These are phyloP conservation scores for Penicillium paxilli DNA, from an alignment of 495 filamentous ascomycete species.

Conservation along the genomic window DNA sequence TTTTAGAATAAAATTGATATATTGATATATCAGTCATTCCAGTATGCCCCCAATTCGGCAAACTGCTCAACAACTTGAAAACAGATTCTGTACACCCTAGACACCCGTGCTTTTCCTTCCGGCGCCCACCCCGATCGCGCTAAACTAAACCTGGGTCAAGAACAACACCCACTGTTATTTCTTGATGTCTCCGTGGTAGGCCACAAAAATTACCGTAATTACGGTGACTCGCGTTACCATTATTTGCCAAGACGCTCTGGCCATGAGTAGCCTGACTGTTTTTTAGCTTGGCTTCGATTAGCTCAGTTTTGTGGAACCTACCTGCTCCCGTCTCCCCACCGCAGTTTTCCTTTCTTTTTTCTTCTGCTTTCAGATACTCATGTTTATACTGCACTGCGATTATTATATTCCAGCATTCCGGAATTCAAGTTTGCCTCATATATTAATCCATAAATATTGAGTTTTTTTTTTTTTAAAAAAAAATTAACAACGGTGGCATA, in stretches of 20 bases:
- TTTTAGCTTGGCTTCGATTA: neutral
- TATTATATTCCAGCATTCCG: neutral
- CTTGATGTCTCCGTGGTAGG: neutral
- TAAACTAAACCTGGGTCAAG: too few relatives aligned
- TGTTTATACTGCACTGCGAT: neutral
- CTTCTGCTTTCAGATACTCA: neutral
- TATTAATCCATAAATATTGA: neutral
- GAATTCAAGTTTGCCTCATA: neutral
- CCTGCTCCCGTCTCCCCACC: neutral
- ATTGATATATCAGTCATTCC: too few relatives aligned
- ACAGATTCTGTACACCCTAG: too few relatives aligned
- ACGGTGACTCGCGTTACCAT: neutral
- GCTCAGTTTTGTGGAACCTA: neutral
- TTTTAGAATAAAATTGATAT: too few relatives aligned
- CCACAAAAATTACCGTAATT: neutral
- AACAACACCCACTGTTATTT: too few relatives aligned
- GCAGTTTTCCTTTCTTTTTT: neutral
- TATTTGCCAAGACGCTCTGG: neutral
- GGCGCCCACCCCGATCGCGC: too few relatives aligned
- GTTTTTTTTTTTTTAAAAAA: neutral
- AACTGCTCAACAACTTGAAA: too few relatives aligned
- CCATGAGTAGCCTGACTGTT: neutral
- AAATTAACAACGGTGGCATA: neutral
- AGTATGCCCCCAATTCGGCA: too few relatives aligned
- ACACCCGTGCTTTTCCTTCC: too few relatives aligned